Evolutionary conservation across 176 grass and related monocot species (phyloP).

Genomic region (Oryza longistaminata): DNA sequence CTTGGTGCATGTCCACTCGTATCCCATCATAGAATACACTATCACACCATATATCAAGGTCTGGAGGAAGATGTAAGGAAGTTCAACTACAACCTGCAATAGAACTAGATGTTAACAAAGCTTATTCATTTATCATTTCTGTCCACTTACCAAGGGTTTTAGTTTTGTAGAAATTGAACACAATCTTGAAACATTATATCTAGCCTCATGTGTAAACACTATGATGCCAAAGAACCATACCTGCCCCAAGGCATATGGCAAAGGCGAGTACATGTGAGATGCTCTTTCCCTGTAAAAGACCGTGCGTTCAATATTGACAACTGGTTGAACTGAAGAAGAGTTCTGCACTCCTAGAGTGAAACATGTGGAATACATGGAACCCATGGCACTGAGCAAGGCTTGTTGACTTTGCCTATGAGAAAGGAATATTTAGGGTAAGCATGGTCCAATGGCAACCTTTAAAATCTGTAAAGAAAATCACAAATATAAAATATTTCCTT

Average conservation of each 20-base stretch:
- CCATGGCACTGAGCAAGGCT: slow-evolving; percentile 78
- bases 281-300: slow-evolving; percentile 89
- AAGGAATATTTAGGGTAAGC: neutral
- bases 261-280: slow-evolving; percentile 76
- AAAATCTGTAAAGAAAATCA: neutral
- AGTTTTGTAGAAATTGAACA: neutral
- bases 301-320: slow-evolving; percentile 67
- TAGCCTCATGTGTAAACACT: neutral
- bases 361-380: slow-evolving; percentile 80
- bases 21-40: slow-evolving; percentile 76
- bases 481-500: neutral
- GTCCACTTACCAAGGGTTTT: neutral
- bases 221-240: slow-evolving; percentile 41
- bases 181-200: neutral
- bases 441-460: neutral
- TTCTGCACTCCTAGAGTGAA: slow-evolving; percentile 79
- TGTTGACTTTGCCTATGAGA: slow-evolving; percentile 58
- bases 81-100: slow-evolving; percentile 64
- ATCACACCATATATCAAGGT: slow-evolving; percentile 56
- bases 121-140: neutral
- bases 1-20: slow-evolving; percentile 71
- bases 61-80: slow-evolving; percentile 77
- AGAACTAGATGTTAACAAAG: neutral
- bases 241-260: slow-evolving; percentile 81
- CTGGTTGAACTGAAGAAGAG: slow-evolving; percentile 57